Base-by-base conservation (phyloP, 2,329 filamentous ascomycete species). In the Tolypocladium sp. region DNA sequence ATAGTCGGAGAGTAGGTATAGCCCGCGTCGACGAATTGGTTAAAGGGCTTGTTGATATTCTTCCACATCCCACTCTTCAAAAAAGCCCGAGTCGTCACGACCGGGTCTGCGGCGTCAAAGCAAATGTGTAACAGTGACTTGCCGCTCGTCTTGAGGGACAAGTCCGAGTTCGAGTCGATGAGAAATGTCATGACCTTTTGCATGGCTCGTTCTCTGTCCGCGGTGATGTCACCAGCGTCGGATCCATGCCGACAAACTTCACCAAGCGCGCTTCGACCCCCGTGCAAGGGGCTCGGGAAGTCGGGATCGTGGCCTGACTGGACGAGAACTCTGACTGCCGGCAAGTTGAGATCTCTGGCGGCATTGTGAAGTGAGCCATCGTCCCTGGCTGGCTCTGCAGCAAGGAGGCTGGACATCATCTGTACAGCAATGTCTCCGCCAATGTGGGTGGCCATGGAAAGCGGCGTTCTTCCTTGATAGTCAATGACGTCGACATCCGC, bases 351-450 rank as follows among this genome's bases (percentile, higher is more conserved):
- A 54, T 82, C 78, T 15, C 82, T 76, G 0, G 85, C 81, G 4
- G 85, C 83, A 61, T 87, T 85, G 65, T 89, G 86, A 3, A 90
- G 74, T 1, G 84, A 88, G 0, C 86, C 85, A 60, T 90, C 86
- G 59, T 89, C 84, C 49, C 75, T 77, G 2, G 81, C 78, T 1
- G 83, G 81, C 25, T 82, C 81, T 0, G 82, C 79, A 0, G 78
- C 78, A 6, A 87, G 74, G 1, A 88, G 69, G 57, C 76, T 78
- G 2, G 75, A 73, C 79, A 84, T 79, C 70, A 85, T 81, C 12
- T 76, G 73, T 22, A 79, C 79, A 0, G 80, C 77, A 15, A 82
- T 62, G 0, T 84, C 78, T 17, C 82, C 82, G 0, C 80, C 79
- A 2, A 83, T 74, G 44, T 71, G 74, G 2, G 84, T 84, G 1